Base-by-base conservation (phyloP, 345 rosid species). In the Salix koriyanagi region DNA sequence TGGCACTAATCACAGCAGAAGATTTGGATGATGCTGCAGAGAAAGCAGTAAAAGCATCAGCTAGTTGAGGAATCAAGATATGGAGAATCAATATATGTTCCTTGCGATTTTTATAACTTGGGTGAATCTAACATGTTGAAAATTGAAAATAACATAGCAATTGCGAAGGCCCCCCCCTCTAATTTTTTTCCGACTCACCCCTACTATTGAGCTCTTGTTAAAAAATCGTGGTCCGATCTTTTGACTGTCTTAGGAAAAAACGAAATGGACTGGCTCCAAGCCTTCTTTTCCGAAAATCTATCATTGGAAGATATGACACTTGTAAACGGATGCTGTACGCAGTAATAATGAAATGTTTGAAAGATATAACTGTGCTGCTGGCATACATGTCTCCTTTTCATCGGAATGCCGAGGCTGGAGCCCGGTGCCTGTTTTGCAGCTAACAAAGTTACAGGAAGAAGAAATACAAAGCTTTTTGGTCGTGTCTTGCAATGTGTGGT, bases 21-120 rank as follows among this genome's bases (percentile, higher is more conserved):
- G 97, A 94, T 84, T 85, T 96, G 82, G 99, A 96, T 70, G 98
- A 94, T 82, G 99, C 99, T 18, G 99, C 99, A 0, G 97, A 96
- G 77, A 96, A 94, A 87, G 98, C 97, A 12, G 98, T 94, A 36
- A 90, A 91, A 86, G 81, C 84, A 37, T 11, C 61, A 36, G 37
- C 69, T 34, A 70, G 39, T 42, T 78, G 76, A 82, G 39, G 64
- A 48, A 25, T 60, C 39, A 66, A 56, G 74, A 42, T 4, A 28
- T 0, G 5, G 4, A 36, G 37, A 46, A 9, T 25, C 23, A 65
- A 2, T 46, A 46, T n/a, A 7, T 39, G 12, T 30, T 42, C 37
- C 70, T 61, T 6, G 2, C 48, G 10, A 5, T 30, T 79, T 39
- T 30, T 18, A 64, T 25, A 39, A 65, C 32, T 79, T 70, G 18